phyloP scores from a whole-genome alignment of 257 asterid genomes.

The Jacaranda mimosifolia region DNA sequence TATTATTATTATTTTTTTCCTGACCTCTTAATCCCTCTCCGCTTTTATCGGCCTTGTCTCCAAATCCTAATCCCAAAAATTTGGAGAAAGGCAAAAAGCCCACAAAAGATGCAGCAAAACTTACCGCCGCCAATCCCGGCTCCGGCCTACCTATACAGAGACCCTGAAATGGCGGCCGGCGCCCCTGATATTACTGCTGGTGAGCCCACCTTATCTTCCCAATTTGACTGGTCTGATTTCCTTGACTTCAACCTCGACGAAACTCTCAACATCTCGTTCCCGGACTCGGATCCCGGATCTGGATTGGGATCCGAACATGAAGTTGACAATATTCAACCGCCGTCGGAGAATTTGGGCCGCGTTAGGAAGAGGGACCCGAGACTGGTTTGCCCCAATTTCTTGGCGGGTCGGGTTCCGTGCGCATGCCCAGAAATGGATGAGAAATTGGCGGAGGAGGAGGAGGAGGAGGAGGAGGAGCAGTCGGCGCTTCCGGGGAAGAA shows the following conservation, averaged over 20 bases:
- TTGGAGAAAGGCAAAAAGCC: not conserved
- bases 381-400: conserved; percentile 77
- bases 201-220: conserved; percentile 32
- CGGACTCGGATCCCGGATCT: conserved; percentile 21
- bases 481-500: conserved; percentile 69
- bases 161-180: conserved; percentile 15
- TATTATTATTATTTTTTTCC: not conserved
- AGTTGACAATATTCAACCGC: conserved; percentile 40
- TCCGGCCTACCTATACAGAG: conserved; percentile 11
- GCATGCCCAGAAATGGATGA: conserved; percentile 95
- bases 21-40: not conserved
- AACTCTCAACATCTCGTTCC: conserved; percentile 25
- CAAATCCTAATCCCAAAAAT: not conserved
- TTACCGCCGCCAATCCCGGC: not conserved
- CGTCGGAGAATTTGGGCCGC: conserved; percentile 44
- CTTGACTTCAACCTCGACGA: conserved; percentile 49
- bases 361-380: conserved; percentile 90
- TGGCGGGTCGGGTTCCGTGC: conserved; percentile 90
- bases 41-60: not conserved
- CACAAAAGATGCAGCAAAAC: conserved; percentile 20
- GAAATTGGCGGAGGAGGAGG: conserved; percentile 63
- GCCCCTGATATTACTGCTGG: not conserved
- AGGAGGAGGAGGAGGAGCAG: too few species aligned
- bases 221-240: conserved; percentile 53
- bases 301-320: conserved; percentile 16